phyloP scores from a whole-genome alignment of 2,329 filamentous ascomycete genomes.

The Allantophomopsis lycopodina region DNA sequence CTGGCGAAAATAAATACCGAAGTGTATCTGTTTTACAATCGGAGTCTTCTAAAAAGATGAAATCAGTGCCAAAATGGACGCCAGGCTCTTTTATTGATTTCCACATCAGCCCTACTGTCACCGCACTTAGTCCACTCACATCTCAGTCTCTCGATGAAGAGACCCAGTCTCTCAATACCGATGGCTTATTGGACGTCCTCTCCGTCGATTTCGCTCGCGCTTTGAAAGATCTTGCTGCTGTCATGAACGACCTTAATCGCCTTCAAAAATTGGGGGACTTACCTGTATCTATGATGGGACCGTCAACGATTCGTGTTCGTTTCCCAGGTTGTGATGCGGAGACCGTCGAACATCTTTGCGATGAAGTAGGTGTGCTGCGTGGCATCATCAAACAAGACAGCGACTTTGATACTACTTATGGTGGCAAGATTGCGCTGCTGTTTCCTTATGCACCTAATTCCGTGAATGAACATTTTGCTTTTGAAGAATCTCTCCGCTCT shows the following conservation, averaged over 20 bases:
- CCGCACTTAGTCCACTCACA: slow-evolving; percentile 64
- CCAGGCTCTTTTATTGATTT: slow-evolving; percentile 85
- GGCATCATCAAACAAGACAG: slow-evolving; percentile 67
- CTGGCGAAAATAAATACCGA: slow-evolving; percentile 69
- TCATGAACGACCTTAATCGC: slow-evolving; percentile 69
- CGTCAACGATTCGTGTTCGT: slow-evolving; percentile 56
- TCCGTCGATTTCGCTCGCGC: slow-evolving; percentile 80
- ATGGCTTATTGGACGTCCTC: slow-evolving; percentile 73
- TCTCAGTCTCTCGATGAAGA: slow-evolving; percentile 23
- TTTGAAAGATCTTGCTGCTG: slow-evolving; percentile 66
- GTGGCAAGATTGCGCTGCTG: slow-evolving; percentile 59
- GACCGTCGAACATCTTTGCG: slow-evolving; percentile 70
- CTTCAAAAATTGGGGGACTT: slow-evolving; percentile 71
- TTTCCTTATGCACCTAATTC: slow-evolving; percentile 74
- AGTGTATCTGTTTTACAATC: slow-evolving; percentile 63
- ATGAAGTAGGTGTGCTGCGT: slow-evolving; percentile 72
- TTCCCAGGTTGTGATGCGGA: slow-evolving; percentile 84
- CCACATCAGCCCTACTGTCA: slow-evolving; percentile 75
- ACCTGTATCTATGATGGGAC: slow-evolving; percentile 56
- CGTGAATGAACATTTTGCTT: slow-evolving; percentile 12
- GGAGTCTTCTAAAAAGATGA: slow-evolving; percentile 55
- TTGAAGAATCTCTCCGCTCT: slow-evolving; percentile 25
- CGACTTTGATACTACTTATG: slow-evolving; percentile 54
- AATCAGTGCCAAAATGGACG: slow-evolving; percentile 34
- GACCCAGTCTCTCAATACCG: slow-evolving; percentile 57